Conservation (phyloP, 2,329 filamentous ascomycete species). For the Verticillium albo-atrum region DNA sequence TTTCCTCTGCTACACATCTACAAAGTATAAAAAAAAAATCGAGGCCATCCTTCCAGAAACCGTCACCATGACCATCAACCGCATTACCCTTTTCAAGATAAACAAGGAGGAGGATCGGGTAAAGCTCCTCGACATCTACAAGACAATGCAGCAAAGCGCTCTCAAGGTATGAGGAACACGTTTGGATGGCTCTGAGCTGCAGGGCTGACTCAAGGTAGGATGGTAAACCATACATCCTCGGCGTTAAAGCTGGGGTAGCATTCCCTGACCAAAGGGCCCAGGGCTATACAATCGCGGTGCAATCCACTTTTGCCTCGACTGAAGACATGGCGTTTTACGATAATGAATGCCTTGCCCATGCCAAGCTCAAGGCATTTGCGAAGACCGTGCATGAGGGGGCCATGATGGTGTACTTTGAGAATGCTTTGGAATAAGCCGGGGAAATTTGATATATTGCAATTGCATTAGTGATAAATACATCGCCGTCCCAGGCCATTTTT, state of each 20-base stretch:
- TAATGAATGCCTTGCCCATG: slow-evolving; percentile 29
- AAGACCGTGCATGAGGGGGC: slow-evolving; percentile 26
- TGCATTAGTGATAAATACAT: too few species aligned
- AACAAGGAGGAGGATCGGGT: slow-evolving; percentile 23
- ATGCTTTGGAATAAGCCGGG: neutral
- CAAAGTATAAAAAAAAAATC: too few species aligned
- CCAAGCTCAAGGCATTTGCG: slow-evolving; percentile 23
- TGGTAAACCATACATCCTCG: slow-evolving; percentile 56
- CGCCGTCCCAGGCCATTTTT: too few species aligned
- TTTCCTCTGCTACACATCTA: too few species aligned
- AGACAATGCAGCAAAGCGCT: slow-evolving; percentile 23
- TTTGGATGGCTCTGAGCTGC: neutral
- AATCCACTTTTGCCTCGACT: slow-evolving; percentile 49
- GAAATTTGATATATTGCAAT: neutral
- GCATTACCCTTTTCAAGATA: slow-evolving; percentile 35
- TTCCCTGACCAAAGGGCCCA: slow-evolving; percentile 50
- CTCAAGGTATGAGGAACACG: slow-evolving; percentile 19
- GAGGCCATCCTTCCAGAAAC: neutral
- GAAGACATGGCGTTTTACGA: slow-evolving; percentile 63
- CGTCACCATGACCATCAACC: slow-evolving; percentile 13
- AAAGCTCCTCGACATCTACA: slow-evolving; percentile 24
- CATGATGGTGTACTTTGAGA: slow-evolving; percentile 50
- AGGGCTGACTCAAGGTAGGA: slow-evolving; percentile 34
- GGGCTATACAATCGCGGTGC: slow-evolving; percentile 53
- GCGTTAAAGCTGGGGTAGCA: slow-evolving; percentile 41